Evolutionary conservation across 108 stramenopile species (phyloP), one percentile per base, ranked within the genome.

Genomic region (Nitzschia inconspicua): DNA sequence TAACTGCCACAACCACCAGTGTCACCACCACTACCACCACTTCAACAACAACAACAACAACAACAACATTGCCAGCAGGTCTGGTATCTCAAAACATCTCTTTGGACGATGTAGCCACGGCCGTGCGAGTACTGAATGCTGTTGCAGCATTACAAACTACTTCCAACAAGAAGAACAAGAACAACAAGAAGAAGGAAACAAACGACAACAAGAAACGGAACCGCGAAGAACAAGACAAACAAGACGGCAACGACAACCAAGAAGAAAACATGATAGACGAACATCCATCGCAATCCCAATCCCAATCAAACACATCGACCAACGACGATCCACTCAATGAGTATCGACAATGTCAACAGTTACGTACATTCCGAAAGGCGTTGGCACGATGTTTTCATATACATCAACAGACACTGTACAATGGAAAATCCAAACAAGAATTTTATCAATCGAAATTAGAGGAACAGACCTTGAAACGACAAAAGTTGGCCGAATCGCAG

Each of bases 321-420:
- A n/a, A n/a, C 30, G 50, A 48, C 14, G 63, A 73, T 25, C 35
- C 30, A 9, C 28, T 40, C 3, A 56, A 74, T 20, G 26, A 72
- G 16, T 57, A 61, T 36, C 85, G 77, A 56, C 52, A 73, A 48
- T 61, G 72, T 35, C 42, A 72, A 11, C 66, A 77, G 57, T 65
- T 92, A 31, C 80, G 90, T 10, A 65, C 76, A 14, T 66, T 92
- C 26, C 86, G 90, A 22, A 92, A 86, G 63, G 83, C 83, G 11
- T 61, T 88, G 22, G 72, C 82, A 2, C 20, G 29, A 23, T 86
- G 84, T 63, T 60, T 82, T 4, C 66, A 76, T 29, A 63, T 92
- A 7, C 85, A 84, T 65, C 61, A 84, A 40, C 73, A 60, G 34
- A 63, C 59, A 40, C 77, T 88, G 78, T 94, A 60, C 50, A 48